These are phyloP conservation scores for Aegilops longissima DNA, from an alignment of 176 grass and related monocot species.

Conservation along the genomic window DNA sequence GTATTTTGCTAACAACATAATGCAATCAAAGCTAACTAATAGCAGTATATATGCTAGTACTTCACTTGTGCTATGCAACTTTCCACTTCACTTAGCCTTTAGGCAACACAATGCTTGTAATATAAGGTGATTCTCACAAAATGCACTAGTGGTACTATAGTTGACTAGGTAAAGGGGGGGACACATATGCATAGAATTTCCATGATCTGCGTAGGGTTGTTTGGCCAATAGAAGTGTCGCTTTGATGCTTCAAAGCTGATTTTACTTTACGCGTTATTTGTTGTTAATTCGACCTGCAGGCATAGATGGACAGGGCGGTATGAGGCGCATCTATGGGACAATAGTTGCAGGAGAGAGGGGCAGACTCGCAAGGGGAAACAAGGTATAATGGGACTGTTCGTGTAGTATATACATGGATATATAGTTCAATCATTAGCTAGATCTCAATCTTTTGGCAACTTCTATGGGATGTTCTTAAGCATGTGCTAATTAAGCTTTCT, in stretches of 20 bases:
- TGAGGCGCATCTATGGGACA: constrained; percentile 80
- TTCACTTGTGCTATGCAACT: constrained; percentile 5
- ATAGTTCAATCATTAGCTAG: not conserved
- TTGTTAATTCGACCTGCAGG: not conserved
- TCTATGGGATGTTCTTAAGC: not conserved
- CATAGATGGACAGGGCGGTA: constrained; percentile 80
- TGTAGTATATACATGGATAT: not conserved
- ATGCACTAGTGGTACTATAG: not conserved
- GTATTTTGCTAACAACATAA: not conserved
- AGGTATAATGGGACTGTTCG: constrained; percentile 30
- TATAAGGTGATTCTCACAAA: constrained; percentile 15
- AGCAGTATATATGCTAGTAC: not conserved
- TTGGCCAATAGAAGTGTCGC: not conserved
- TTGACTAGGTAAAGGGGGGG: not conserved
- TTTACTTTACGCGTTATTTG: not conserved
- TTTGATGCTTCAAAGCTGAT: constrained; percentile 18
- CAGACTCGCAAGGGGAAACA: constrained; percentile 75
- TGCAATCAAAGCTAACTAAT: not conserved
- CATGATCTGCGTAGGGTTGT: constrained; percentile 8
- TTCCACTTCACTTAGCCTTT: constrained; percentile 32
- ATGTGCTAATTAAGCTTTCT: constrained; percentile 24
- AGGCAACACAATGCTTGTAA: constrained; percentile 28
- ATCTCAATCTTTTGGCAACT: not conserved
- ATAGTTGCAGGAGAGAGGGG: constrained; percentile 74
- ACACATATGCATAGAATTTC: constrained; percentile 4